Base-by-base conservation (phyloP, 2,329 filamentous ascomycete species). In the Ophiostoma piceae region DNA sequence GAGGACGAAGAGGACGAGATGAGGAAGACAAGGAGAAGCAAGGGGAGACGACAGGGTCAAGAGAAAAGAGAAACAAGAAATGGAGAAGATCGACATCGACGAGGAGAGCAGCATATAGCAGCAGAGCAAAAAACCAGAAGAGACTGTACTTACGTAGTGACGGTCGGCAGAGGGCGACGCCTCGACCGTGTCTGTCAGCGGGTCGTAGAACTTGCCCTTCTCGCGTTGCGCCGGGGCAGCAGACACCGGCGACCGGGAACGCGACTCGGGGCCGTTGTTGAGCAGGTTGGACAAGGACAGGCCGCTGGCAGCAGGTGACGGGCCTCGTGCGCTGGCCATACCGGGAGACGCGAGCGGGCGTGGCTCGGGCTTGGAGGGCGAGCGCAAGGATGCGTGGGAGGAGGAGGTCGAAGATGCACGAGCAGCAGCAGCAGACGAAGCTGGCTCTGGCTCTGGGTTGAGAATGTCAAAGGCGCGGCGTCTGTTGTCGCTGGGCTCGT, bases 191-290 rank as follows among this genome's bases (percentile, higher is more conserved):
- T 86, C 84, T 62, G 82, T 84, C 62, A 82, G 82, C 19, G 84
- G 84, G 74, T 86, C 84, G 79, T 86, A 86, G 77, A 84, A 84
- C 76, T 81, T 81, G 75, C 82, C 78, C 68, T 69, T 65, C 6
- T 65, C 35, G 19, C 62, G 62, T 22, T 72, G 67, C 29, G 70
- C 32, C 7, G 71, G 60, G n/a, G 67, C 54, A 66, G 60, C 66
- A 65, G 32, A 19, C 64, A 66, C 65, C 62, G 73, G 71, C 67
- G 71, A 71, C 22, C 54, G 71, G 12, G 68, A 32, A 41, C 74
- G 74, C 70, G 72, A 67, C 60, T 57, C 37, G 43, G 68, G 14
- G 74, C 74, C 74, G 75, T 74, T 72, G 74, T 72, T 76, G 72
- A 75, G 71, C 32, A 71, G 69, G 65, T 62, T 68, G 43, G 69